Evolutionary conservation across 2,329 filamentous ascomycete species (phyloP), one percentile per base, ranked within the genome.

Genomic region (Fusarium sp.): DNA sequence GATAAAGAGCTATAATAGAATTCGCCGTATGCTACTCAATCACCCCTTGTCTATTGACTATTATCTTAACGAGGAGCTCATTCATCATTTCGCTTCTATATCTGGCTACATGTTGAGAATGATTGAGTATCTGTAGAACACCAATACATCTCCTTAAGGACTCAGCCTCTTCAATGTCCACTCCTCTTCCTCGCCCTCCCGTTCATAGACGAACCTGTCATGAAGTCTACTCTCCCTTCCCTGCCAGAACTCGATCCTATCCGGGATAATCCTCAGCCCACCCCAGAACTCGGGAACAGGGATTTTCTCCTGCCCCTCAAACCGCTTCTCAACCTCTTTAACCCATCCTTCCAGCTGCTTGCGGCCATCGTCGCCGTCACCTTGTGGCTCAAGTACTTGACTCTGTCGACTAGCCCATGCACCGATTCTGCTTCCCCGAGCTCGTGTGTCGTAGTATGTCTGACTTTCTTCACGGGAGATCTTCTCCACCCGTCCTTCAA

Each of bases 281-380:
- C 96, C 96, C 96, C 96, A 99, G 81, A 97, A 98, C 15, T 93
- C 92, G 8, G 96, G 96, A 56, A 98, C 91, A 3, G 95, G 95
- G 74, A 99, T 97, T 64, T 93, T 84, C 33, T 97, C 93, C 73
- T 88, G 79, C 4, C 90, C 93, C 46, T 91, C 88, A 80, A 97
- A 99, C 75, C 85, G 88, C 81, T 88, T 84, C 85, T 97, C 93
- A 40, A 91, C 88, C 78, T 97, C 94, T 72, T 86, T 86, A 1
- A 98, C 95, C 86, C 92, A 91, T 40, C 86, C 84, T 79, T 97
- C 94, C 67, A 99, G 83, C 83, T 94, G 87, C 70, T 88, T 88
- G 54, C 96, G 87, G 8, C 93, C 93, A 75, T 94, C 92, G 63
- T 93, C 90, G 5, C 80, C 84, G 25, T 83, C 78, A 7, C 69